Percentiles rank a stretch among this genome's conserved stretches.
phyloP scores from a whole-genome alignment of 805 yeast genomes.

The Cyberlindnera galapagoensis region DNA sequence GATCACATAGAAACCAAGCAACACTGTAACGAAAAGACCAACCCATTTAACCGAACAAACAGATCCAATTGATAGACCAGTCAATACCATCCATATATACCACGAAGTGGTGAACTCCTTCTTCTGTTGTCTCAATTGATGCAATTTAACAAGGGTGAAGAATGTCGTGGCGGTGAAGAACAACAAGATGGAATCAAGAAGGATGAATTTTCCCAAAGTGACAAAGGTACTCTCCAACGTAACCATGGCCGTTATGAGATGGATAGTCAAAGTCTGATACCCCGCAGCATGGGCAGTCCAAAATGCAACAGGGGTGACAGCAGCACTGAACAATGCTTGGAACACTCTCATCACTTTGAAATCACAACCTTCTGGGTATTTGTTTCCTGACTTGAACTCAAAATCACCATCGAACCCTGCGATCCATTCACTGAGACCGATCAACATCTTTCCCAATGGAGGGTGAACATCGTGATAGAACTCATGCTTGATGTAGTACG shows the following conservation, averaged over 20 bases:
- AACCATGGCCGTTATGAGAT: conserved; percentile 57
- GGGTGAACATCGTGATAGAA: conserved; percentile 87
- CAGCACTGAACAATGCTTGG: conserved; percentile 61
- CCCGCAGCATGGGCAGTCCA: conserved; percentile 59
- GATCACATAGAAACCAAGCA: conserved; percentile 53
- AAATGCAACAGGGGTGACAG: conserved; percentile 66
- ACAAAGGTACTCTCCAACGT: conserved; percentile 63
- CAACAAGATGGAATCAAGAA: conserved; percentile 69
- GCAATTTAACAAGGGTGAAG: conserved; percentile 50
- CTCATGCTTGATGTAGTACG: conserved; percentile 70
- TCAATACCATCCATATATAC: conserved; percentile 47
- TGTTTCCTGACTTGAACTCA: conserved; percentile 61
- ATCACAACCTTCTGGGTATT: conserved; percentile 56
- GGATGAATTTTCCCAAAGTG: conserved; percentile 65
- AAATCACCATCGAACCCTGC: conserved; percentile 83
- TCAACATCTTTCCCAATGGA: conserved; percentile 76
- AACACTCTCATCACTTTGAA: conserved; percentile 63
- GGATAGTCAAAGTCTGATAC: conserved; percentile 42
- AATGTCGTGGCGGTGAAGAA: conserved; percentile 72
- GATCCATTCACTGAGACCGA: conserved; percentile 69
- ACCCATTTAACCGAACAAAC: conserved; percentile 87
- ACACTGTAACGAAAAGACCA: conserved; percentile 59
- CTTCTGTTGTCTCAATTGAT: conserved; percentile 34
- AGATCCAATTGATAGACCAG: conserved; percentile 72
- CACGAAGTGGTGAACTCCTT: conserved; percentile 36